Evolutionary conservation across 352 stramenopile genomes (phyloP).

Genomic region (Phytopythium chamaehyphon): DNA sequence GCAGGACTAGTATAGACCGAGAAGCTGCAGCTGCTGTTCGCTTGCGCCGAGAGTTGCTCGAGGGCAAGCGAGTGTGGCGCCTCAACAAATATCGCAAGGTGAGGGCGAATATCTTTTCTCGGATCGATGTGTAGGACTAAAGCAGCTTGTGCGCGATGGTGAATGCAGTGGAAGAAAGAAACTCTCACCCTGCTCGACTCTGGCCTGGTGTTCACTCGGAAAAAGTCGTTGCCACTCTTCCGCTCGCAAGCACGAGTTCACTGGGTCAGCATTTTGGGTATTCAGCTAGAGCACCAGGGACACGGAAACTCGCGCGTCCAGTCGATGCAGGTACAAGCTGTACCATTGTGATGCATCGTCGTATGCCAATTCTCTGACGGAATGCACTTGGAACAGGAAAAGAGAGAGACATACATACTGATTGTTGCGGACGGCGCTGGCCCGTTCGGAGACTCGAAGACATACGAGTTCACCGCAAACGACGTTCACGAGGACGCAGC

Average conservation of each 20-base stretch:
- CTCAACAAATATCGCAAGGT: constrained; percentile 7
- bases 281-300: constrained; percentile 29
- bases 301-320: constrained; percentile 6
- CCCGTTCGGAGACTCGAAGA: constrained; percentile 15
- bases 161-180: constrained; percentile 30
- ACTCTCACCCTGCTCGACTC: constrained; percentile 22
- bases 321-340: too few relatives aligned
- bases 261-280: constrained; percentile 23
- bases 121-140: neutral
- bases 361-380: constrained; percentile 1
- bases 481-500: constrained; percentile 18
- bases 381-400: constrained; percentile 10
- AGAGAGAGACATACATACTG: constrained; percentile 33
- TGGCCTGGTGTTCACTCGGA: constrained; percentile 26
- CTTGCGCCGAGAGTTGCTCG: constrained; percentile 1
- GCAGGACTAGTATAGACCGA: neutral
- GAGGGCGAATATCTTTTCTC: neutral
- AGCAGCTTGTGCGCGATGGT: too few relatives aligned
- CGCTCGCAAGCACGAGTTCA: constrained; percentile 24
- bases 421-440: constrained; percentile 22
- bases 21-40: neutral
- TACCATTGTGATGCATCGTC: too few relatives aligned
- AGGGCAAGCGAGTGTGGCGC: constrained; percentile 6
- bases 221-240: constrained; percentile 24
- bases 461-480: constrained; percentile 26